Base-by-base conservation (phyloP, 2,329 filamentous ascomycete genomes). In the Coniochaeta pulveracea region DNA sequence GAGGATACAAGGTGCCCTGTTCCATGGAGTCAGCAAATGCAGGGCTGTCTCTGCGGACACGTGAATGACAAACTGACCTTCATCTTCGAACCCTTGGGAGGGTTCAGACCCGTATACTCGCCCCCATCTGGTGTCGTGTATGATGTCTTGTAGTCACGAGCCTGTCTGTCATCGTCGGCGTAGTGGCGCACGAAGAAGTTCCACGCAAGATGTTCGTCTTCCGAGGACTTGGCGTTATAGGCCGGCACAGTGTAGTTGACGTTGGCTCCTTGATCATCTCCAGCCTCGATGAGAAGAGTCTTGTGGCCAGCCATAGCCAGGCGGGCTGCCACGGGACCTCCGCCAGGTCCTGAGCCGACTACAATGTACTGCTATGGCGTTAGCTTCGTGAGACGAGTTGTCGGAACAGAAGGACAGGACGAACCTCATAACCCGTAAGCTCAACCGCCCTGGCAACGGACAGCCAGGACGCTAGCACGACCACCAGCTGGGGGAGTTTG, bases 281-380 rank as follows among this genome's bases (percentile, higher is more conserved):
- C 69, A 12, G 68, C 68, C 40, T 74, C 69, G 27, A 74, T 69
- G 3, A 79, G 61, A n/a, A 78, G 64, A 2, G 70, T 69, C 41
- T 63, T 69, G 53, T 70, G 63, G 25, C 74, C 73, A 21, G 69
- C 66, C 33, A 69, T 55, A n/a, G 74, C 73, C 18, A 79, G 63
- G 26, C 71, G 63, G 16, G 68, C 66, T 10, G 72, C 71, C 5
- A 77, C 49, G 6, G 72, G 71, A 11, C 66, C 71, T 29, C 72
- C 73, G 10, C 72, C 72, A 6, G 72, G 60, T 4, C 73, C 72
- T 6, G 69, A 72, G 9, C 74, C 73, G 23, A 78, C 70, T 8
- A 79, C 63, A 18, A 79, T 58, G 51, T 75, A 79, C 39, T 79
- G 74, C 45, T n/a, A n/a, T n/a, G n/a, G n/a, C n/a, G n/a, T n/a